Evolutionary conservation across 164 flowering plant genomes (phyloP), one percentile per base, ranked within the genome.

Genomic region (Cinnamomum chago): DNA sequence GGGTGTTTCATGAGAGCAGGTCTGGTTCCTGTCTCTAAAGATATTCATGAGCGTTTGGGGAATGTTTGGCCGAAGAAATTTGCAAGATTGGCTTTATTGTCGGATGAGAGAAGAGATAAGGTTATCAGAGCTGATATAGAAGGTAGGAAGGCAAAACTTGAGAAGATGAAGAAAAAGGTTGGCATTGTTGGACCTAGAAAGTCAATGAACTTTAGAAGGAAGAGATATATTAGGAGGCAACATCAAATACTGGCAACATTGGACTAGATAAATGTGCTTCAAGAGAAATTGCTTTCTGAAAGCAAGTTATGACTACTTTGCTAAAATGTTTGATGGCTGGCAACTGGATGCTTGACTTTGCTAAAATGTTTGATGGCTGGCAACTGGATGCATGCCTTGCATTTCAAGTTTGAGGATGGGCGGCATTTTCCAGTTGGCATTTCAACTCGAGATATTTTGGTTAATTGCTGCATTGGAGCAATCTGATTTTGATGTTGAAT

Each of bases 1-100:
- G 98, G 99, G 30, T 91, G 88, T 82, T 93, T 86, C 78, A 87
- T 95, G 62, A 86, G 99, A 72, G 86, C 94, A 65, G 94, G 98
- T 72, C 94, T 95, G 73, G 92, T 91, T 82, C 97, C 96, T 50
- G 97, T 90, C 55, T 93, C 86, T 75, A 88, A 89, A 79, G 94
- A 90, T 65, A 92, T 95, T 68, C 85, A 77, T 30, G 91, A 87
- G 76, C 85, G 84, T 70, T 87, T 96, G 20, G 99, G 98, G 65
- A 75, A 74, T 15, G 94, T 96, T 68, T 73, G 88, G 75, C 97
- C 99, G 5, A 93, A 89, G 84, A 92, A 88, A 73, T 96, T 96
- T 81, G 83, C 97, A 2, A 90, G 93, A 72, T 81, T 93, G 83
- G 98, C 98, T 68, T 80, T 93, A 75, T 79, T 96, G 69, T 76